phyloP scores from a whole-genome alignment of 495 filamentous ascomycete species.

The Podospora pseudoanserina region DNA sequence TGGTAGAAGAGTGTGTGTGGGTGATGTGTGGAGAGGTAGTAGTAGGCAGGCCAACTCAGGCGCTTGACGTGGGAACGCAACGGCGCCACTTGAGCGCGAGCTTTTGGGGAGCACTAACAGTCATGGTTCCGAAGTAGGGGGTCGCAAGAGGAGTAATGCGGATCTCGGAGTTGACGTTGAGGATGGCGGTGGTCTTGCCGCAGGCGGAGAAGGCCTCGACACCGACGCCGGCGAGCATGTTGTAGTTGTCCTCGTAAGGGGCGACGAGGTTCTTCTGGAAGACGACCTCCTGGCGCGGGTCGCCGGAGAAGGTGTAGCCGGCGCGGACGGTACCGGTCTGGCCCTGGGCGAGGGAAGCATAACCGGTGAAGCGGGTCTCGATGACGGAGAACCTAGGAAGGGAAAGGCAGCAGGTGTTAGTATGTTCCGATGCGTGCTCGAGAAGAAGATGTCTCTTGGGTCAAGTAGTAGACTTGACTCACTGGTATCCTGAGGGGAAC shows the following conservation, averaged over 20 bases:
- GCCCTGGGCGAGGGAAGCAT: conserved; percentile 24
- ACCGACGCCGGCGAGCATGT: conserved; percentile 32
- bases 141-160: conserved; percentile 31
- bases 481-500: conserved; percentile 45
- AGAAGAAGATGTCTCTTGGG: neutral
- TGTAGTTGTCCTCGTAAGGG: conserved; percentile 35
- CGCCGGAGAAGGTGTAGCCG: conserved; percentile 31
- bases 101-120: conserved; percentile 25
- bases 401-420: neutral
- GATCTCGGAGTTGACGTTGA: conserved; percentile 40
- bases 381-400: conserved; percentile 30
- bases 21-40: neutral
- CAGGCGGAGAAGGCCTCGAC: conserved; percentile 33
- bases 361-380: conserved; percentile 37
- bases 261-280: conserved; percentile 35
- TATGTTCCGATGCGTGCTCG: neutral
- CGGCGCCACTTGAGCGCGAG: conserved; percentile 20
- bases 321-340: conserved; percentile 28
- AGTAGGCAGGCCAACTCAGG: neutral
- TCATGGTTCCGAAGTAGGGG: conserved; percentile 28
- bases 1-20: neutral
- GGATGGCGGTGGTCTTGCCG: conserved; percentile 29
- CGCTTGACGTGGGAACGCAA: conserved; percentile 8
- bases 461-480: conserved; percentile 12
- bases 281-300: conserved; percentile 31